Conservation (phyloP, 176 grass and related monocot genomes). For the Triticum urartu region DNA sequence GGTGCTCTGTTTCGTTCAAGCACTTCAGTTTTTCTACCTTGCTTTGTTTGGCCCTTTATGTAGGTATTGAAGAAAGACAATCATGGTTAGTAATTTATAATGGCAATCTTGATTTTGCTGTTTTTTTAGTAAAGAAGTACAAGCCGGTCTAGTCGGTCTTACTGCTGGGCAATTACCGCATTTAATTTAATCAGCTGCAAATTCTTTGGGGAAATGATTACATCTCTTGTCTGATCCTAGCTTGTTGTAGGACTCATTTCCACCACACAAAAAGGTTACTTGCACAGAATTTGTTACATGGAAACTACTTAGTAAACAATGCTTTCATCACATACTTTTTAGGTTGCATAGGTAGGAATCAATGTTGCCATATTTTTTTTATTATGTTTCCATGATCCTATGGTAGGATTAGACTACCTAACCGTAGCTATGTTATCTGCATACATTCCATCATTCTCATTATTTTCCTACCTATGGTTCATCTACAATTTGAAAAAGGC, state of each 20-base stretch:
- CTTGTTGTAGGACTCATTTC: neutral
- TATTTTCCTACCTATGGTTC: neutral
- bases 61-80: constrained; percentile 1
- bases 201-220: neutral
- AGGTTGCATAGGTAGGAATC: neutral
- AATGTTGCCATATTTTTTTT: neutral
- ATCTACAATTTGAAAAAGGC: neutral
- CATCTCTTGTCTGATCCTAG: neutral
- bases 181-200: neutral
- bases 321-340: neutral
- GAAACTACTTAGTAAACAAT: neutral
- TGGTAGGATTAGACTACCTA: neutral
- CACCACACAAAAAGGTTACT: neutral
- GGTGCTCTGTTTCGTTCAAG: neutral
- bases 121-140: neutral
- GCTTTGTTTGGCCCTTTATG: neutral
- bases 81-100: neutral
- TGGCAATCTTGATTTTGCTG: neutral
- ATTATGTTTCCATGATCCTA: neutral
- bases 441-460: neutral
- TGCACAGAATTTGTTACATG: neutral
- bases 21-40: neutral
- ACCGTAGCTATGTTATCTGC: neutral
- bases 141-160: neutral
- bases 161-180: neutral